Evolutionary conservation across 176 grass and related monocot genomes (phyloP), one percentile per base, ranked within the genome.

Genomic region (Tillandsia leiboldiana): DNA sequence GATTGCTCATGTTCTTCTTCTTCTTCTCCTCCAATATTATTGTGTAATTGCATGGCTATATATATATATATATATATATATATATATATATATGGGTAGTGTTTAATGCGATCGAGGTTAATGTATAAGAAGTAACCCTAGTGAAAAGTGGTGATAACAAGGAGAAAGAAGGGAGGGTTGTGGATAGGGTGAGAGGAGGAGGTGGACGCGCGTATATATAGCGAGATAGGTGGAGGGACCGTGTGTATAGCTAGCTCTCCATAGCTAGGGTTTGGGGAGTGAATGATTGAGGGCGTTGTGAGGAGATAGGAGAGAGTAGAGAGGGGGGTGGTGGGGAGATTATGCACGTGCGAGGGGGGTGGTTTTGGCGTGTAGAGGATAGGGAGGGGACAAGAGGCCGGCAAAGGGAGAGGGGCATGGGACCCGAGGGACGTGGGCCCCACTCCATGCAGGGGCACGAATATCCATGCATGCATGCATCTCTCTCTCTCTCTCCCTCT

Each of bases 1-100:
- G 87, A 84, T 70, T 87, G 84, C 50, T 90, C 79, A 51, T 85
- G 79, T 23, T 84, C 78, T 13, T 84, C 59, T 13, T 84, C 59
- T 13, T 75, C 78, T 53, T 26, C 69, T 59, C 27, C 20, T 56
- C 26, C 72, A 24, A n/a, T 57, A 72, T 61, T 53, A 15, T 80
- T 20, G 27, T 22, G 12, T 49, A 74, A 69, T 51, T 76, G 67
- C 75, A 85, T 88, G 42, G 9, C 27, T 54, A 42, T 42, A 42
- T 42, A 7, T 42, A 42, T 42, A 8, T 42, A 42, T 6, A 24
- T 24, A 24, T 24, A 1, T 54, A 42, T 42, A 42, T 42, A 7
- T 54, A 42, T 42, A 42, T 42, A 7, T 42, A 42, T 42, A 42
- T 42, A 42, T 42, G 3, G 33, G 33, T 5, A 42, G 33, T 42